Evolutionary conservation across 1,139 yeast species (phyloP), one percentile per base, ranked within the genome.

Genomic region (Yamadazyma triangularis): DNA sequence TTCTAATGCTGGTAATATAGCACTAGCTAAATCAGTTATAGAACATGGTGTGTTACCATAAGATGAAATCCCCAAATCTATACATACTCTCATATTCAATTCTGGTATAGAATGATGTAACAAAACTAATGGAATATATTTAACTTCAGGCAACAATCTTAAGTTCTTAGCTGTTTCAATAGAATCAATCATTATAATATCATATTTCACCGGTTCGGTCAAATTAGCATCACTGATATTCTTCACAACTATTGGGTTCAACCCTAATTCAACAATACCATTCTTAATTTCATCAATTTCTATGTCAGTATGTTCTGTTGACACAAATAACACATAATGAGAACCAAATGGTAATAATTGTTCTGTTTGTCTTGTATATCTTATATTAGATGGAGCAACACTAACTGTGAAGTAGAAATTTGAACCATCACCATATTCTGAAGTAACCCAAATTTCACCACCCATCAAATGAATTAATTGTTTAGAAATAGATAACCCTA

Each of bases 31-130:
- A 51, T 86, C 95, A 28, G 82, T 77, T 4, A 80, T 77, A 0
- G 89, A 74, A 48, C 94, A 84, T 23, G 95, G 95, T 0, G 93
- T 83, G 48, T 84, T 86, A 33, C 95, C 95, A 50, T 84, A 85
- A 0, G 93, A 81, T 4, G 91, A 81, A 36, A 86, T 85, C 48
- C 95, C 95, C 45, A 86, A 64, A 51, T 86, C 95, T 32, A 86
- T 70, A 55, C 95, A 86, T 15, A 77, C 68, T 52, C 88, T 77
- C 78, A 86, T 79, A 51, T 83, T 84, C 48, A 85, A 74, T 37
- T 81, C 79, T 2, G 94, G 91, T 31, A 84, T 73, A 30, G 84
- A 77, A 30, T 83, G 89, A 50, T 82, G 87, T 33, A 85, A 61
- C 35, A 85, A 62, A 4, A 84, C 94, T 47, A 85, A 66, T 8